Percentiles rank a stretch among this genome's conserved stretches.
Evolutionary conservation across 371 early-diverging fungal genomes (phyloP).

Genomic region (Saksenaea vasiformis): DNA sequence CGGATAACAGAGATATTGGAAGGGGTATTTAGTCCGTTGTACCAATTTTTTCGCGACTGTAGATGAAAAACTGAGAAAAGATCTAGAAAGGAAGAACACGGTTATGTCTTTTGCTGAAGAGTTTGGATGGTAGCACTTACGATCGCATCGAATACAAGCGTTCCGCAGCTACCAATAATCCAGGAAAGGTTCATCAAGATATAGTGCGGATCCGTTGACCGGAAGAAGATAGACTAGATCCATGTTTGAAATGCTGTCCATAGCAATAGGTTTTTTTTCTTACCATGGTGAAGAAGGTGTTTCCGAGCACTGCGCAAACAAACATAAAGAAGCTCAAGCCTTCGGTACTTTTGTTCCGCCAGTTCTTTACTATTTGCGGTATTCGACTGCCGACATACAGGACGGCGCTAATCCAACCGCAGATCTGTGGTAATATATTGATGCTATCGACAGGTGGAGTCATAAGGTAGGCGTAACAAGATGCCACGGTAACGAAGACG

Average conservation of each 20-base stretch:
- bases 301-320: conserved; percentile 75
- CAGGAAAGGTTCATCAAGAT: conserved; percentile 57
- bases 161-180: conserved; percentile 51
- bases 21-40: not conserved
- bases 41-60: conserved; percentile 9
- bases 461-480: not conserved
- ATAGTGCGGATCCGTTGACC: conserved; percentile 42
- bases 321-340: conserved; percentile 82
- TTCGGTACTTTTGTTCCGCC: conserved; percentile 64
- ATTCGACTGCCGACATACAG: conserved; percentile 63
- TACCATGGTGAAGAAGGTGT: conserved; percentile 60
- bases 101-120: not conserved
- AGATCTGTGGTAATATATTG: conserved; percentile 32
- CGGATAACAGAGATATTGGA: too few species aligned
- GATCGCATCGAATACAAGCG: conserved; percentile 57
- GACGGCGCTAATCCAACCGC: conserved; percentile 54
- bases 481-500: not conserved
- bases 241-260: conserved; percentile 10
- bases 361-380: conserved; percentile 79
- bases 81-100: conserved; percentile 33
- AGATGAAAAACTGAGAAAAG: conserved; percentile 56
- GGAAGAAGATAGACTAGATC: conserved; percentile 52
- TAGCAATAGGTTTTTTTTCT: conserved; percentile 4
- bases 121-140: conserved; percentile 30
- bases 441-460: not conserved